Conservation (phyloP, 768 basidiomycete genomes). For the Podaxis sp. region DNA sequence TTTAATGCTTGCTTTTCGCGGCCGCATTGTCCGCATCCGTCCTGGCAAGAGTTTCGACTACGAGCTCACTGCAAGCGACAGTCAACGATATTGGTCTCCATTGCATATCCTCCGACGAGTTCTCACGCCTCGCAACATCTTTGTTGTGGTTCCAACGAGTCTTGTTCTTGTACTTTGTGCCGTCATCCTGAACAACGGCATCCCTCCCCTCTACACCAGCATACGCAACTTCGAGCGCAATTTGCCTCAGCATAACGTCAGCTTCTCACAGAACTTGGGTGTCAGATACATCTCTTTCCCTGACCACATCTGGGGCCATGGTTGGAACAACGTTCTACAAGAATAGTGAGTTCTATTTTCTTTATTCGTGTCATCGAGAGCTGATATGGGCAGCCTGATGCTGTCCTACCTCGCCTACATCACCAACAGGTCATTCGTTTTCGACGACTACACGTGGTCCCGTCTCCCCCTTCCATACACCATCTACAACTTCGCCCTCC, state of each 20-base stretch:
- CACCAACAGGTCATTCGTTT: conserved; percentile 56
- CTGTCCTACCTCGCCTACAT: conserved; percentile 52
- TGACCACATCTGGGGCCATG: conserved; percentile 58
- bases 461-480: conserved; percentile 53
- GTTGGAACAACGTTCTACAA: conserved; percentile 62
- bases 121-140: neutral
- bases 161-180: conserved; percentile 13
- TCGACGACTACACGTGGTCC: conserved; percentile 65
- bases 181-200: conserved; percentile 19
- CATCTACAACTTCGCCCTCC: conserved; percentile 51
- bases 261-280: conserved; percentile 18
- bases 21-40: neutral
- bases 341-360: conserved; percentile 47
- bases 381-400: conserved; percentile 34
- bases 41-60: neutral
- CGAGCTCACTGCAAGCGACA: neutral
- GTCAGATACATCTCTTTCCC: conserved; percentile 49
- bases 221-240: conserved; percentile 17
- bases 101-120: neutral
- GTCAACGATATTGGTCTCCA: neutral
- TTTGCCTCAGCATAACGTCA: conserved; percentile 21
- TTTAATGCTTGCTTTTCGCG: neutral
- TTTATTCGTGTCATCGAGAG: neutral
- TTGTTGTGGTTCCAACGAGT: neutral
- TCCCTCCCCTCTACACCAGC: conserved; percentile 24